Evolutionary conservation across 2,329 filamentous ascomycete species (phyloP).

Genomic region (Kalaharituber pfeilii): DNA sequence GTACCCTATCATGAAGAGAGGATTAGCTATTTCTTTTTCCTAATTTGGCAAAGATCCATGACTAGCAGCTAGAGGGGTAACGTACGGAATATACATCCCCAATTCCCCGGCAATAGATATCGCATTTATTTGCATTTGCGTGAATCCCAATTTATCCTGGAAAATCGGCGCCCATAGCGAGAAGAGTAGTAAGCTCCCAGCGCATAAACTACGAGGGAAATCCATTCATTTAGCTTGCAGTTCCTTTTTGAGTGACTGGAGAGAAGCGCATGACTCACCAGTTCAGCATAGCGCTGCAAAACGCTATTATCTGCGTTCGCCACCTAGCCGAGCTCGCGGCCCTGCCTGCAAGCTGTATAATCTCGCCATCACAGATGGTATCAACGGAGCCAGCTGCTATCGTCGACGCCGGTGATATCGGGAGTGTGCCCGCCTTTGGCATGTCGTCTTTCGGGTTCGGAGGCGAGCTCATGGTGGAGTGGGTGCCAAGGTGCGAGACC

Average conservation of each 20-base stretch:
- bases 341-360: not conserved
- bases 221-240: not conserved
- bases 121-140: slow-evolving; percentile 79
- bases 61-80: not conserved
- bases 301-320: not conserved
- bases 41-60: not conserved
- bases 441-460: not conserved
- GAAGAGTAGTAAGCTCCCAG: slow-evolving; percentile 82
- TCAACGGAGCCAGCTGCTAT: not conserved
- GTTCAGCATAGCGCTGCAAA: not conserved
- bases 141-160: slow-evolving; percentile 70
- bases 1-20: slow-evolving; percentile 34
- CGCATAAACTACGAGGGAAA: slow-evolving; percentile 50
- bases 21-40: not conserved
- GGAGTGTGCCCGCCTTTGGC: not conserved
- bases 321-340: not conserved
- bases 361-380: not conserved
- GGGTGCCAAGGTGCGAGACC: not conserved
- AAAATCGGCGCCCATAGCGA: slow-evolving; percentile 86
- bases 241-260: not conserved
- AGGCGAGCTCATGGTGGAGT: not conserved
- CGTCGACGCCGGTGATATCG: not conserved
- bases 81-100: slow-evolving; percentile 60
- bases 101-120: slow-evolving; percentile 76
- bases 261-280: not conserved